phyloP scores from a whole-genome alignment of 371 early-diverging fungal genomes.

The Syncephalis plumigaleata region DNA sequence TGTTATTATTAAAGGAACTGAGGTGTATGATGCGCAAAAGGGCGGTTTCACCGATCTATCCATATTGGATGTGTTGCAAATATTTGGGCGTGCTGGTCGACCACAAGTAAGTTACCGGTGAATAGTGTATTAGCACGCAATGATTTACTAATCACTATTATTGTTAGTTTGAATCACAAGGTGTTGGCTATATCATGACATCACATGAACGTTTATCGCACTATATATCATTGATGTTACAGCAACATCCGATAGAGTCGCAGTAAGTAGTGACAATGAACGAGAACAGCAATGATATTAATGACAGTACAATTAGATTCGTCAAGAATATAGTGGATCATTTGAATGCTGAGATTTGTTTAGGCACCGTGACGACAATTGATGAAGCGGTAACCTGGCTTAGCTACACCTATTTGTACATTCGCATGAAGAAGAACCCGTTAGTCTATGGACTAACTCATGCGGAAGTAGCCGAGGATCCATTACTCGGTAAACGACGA shows the following conservation, averaged over 20 bases:
- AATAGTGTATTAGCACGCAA: no score
- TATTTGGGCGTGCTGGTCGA: conserved; percentile 99
- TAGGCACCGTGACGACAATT: conserved; percentile 86
- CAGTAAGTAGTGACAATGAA: conserved; percentile 16
- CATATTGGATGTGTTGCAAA: conserved; percentile 94
- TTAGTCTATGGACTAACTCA: conserved; percentile 77
- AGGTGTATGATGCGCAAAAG: conserved; percentile 87
- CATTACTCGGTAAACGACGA: conserved; percentile 53
- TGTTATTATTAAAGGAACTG: conserved; percentile 97
- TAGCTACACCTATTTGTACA: conserved; percentile 92
- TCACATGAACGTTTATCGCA: conserved; percentile 78
- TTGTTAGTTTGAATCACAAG: conserved; percentile 78
- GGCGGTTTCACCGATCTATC: conserved; percentile 86
- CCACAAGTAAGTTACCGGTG: conserved; percentile 37
- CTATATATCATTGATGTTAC: conserved; percentile 90
- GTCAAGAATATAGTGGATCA: conserved; percentile 77
- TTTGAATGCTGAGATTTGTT: conserved; percentile 92
- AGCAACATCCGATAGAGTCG: conserved; percentile 95
- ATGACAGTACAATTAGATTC: conserved; percentile 24
- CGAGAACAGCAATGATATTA: neutral
- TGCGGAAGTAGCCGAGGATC: conserved; percentile 56
- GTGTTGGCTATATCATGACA: conserved; percentile 86
- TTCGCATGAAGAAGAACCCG: conserved; percentile 93
- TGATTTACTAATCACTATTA: no score
- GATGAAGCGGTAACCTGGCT: conserved; percentile 95